Base-by-base conservation (phyloP, 176 grass and related monocot species). In the sorghum (Sorghum bicolor) region DNA sequence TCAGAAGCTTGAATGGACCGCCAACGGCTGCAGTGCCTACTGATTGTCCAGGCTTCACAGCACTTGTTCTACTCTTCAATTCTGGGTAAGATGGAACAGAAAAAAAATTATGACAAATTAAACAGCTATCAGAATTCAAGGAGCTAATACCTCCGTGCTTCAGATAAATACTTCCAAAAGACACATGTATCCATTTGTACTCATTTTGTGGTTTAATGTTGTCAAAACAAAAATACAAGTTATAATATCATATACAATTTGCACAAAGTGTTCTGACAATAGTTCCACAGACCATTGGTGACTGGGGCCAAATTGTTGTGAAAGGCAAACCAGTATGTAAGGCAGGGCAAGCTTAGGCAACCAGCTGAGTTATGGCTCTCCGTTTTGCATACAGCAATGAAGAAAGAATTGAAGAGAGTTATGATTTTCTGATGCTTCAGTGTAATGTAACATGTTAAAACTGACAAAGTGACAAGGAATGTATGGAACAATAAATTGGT, bases 1-100 rank as follows among this genome's bases (percentile, higher is more conserved):
- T 94, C 63, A 88, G 20, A 67, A 98, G 91, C 62, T 88, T 95
- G 76, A 92, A 95, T 79, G 92, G 88, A 11, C 85, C 92, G 14
- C 91, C 95, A 57, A 91, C 94, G 25, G 90, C 90, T 50, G 91
- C 84, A 67, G 82, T 85, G 64, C 87, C 85, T 38, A 67, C 64
- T 48, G 82, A 84, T 71, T 87, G 72, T 41, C 85, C 90, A 41
- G 88, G 88, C 65, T 90, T 89, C 64, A 90, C 87, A 71, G 68
- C 53, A 79, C 84, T 87, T 72, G 76, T 75, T 91, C 75, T 88
- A 53, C 82, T 87, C 75, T 89, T 91, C 31, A 89, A 47, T 83
- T 88, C 87, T 97, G 87, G 10, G 3, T 75, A 41, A 64, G 76
- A 72, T 34, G 39, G 28, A 25, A 25, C 4, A 75, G n/a, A 78